phyloP scores from a whole-genome alignment of 352 stramenopile species.

The Nothophytophthora sp. region DNA sequence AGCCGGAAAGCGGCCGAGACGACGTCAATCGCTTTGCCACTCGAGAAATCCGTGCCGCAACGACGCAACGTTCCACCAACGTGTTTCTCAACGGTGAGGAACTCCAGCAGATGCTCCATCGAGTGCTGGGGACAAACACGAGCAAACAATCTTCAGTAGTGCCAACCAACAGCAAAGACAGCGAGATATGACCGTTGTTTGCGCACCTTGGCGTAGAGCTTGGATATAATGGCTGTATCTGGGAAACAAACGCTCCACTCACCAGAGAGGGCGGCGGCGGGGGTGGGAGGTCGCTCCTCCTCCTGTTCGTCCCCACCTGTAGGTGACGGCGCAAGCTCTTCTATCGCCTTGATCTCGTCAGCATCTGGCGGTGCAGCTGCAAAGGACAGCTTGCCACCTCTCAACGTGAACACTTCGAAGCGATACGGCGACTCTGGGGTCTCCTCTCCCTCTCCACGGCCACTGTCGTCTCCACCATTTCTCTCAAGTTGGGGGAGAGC shows the following conservation, averaged over 20 bases:
- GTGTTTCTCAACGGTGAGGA: conserved; percentile 50
- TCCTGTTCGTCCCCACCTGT: conserved; percentile 8
- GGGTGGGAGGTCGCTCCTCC: conserved; percentile 5
- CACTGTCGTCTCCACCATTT: not conserved
- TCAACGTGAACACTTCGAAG: conserved; percentile 24
- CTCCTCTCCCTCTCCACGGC: not conserved
- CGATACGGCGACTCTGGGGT: conserved; percentile 5
- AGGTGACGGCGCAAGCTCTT: not conserved
- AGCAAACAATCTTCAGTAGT: not conserved
- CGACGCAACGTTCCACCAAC: conserved; percentile 35
- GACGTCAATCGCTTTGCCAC: conserved; percentile 27
- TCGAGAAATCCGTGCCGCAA: conserved; percentile 22
- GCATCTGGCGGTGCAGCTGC: conserved; percentile 3
- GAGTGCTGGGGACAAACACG: conserved; percentile 21
- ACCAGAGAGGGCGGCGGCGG: conserved; percentile 26
- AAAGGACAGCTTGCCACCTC: conserved; percentile 55
- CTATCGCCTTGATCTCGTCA: not conserved
- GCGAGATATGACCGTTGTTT: not conserved
- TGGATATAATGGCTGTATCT: conserved; percentile 9
- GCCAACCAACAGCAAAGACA: not conserved
- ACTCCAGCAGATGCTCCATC: conserved; percentile 43
- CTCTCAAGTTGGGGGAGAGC: conserved; percentile 26
- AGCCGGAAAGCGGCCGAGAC: conserved; percentile 36
- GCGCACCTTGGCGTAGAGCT: conserved; percentile 52
- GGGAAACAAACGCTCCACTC: conserved; percentile 56